These are phyloP conservation scores for Penicillium paxilli DNA, from an alignment of 495 filamentous ascomycete species.

Conservation along the genomic window DNA sequence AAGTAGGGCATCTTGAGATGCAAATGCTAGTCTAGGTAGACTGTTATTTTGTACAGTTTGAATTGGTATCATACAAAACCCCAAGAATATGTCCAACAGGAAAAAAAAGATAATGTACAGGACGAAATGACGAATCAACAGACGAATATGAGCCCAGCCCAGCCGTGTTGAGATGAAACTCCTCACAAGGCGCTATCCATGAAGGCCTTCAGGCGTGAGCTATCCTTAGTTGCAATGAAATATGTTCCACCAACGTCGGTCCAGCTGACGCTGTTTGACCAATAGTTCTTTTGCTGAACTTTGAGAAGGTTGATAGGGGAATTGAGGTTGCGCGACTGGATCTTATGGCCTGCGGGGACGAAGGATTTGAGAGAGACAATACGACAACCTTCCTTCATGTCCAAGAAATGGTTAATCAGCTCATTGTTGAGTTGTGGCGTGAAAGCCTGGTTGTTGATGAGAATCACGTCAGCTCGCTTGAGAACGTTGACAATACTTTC, in stretches of 20 bases:
- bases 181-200: slow-evolving; percentile 35
- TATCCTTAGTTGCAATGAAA: slow-evolving; percentile 85
- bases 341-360: slow-evolving; percentile 68
- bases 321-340: slow-evolving; percentile 66
- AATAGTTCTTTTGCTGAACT: slow-evolving; percentile 75
- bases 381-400: slow-evolving; percentile 87
- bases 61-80: slow-evolving; percentile 24
- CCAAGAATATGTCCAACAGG: slow-evolving; percentile 20
- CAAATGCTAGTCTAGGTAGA: slow-evolving; percentile 1
- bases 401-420: slow-evolving; percentile 86
- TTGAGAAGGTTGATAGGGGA: slow-evolving; percentile 77
- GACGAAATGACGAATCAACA: slow-evolving; percentile 9
- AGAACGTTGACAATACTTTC: slow-evolving; percentile 68
- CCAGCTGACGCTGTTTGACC: slow-evolving; percentile 87
- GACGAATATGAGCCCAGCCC: neutral
- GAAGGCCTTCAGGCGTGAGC: slow-evolving; percentile 50
- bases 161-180: neutral
- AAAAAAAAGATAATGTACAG: slow-evolving; percentile 23
- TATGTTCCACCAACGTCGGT: slow-evolving; percentile 79
- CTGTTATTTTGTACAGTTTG: slow-evolving; percentile 11
- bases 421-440: slow-evolving; percentile 80
- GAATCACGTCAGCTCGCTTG: slow-evolving; percentile 82
- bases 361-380: slow-evolving; percentile 86
- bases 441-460: slow-evolving; percentile 98
- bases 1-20: neutral